Percentiles rank a stretch among this genome's conserved stretches.
These are phyloP conservation scores for Apiotrichum mycotoxinovorans DNA, from an alignment of 1,284 basidiomycete species.

Conservation along the genomic window DNA sequence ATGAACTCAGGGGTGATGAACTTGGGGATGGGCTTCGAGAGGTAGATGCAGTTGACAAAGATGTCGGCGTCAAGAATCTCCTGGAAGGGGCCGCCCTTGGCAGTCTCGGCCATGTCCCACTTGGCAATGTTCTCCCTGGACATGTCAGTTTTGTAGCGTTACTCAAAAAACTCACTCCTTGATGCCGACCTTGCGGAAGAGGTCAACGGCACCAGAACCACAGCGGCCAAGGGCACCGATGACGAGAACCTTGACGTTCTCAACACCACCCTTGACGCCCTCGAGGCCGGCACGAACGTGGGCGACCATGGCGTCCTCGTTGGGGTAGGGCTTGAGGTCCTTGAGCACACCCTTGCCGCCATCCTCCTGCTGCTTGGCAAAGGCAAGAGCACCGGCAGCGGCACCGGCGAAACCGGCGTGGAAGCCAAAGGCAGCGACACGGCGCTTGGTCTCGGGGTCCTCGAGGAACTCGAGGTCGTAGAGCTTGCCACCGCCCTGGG, in stretches of 20 bases:
- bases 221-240: constrained; percentile 96
- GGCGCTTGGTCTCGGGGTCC: constrained; percentile 69
- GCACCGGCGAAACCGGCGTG: constrained; percentile 98
- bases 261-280: constrained; percentile 58
- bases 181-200: constrained; percentile 90
- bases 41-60: constrained; percentile 99
- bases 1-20: constrained; percentile 80
- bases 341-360: constrained; percentile 61
- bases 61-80: constrained; percentile 97
- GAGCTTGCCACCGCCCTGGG: constrained; percentile 77
- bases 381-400: constrained; percentile 83
- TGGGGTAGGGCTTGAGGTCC: constrained; percentile 68
- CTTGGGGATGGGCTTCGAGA: constrained; percentile 79
- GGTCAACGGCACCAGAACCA: constrained; percentile 91
- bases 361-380: constrained; percentile 65
- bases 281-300: constrained; percentile 66
- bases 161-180: constrained; percentile 61
- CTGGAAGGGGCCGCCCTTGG: constrained; percentile 92
- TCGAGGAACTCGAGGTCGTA: constrained; percentile 98
- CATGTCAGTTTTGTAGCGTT: constrained; percentile 7
- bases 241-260: constrained; percentile 81
- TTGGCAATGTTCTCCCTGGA: constrained; percentile 85
- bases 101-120: constrained; percentile 97
- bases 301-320: constrained; percentile 75
- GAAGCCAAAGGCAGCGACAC: constrained; percentile 99